These are phyloP conservation scores for Candida maesae DNA, from an alignment of 805 yeast genomes.

Conservation along the genomic window DNA sequence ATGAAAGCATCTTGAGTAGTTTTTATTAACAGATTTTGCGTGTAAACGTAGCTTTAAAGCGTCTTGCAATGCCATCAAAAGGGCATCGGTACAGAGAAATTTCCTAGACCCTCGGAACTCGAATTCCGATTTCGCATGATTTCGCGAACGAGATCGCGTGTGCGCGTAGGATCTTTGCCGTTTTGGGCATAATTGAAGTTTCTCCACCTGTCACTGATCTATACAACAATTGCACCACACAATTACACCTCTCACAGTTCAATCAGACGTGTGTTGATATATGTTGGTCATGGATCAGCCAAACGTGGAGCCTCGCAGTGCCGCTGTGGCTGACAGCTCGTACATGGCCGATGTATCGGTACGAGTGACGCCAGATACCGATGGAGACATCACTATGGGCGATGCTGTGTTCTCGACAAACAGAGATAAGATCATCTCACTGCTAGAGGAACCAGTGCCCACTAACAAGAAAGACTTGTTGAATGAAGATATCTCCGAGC, in stretches of 20 bases:
- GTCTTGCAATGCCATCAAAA: no score
- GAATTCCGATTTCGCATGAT: background rate
- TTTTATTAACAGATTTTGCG: no score
- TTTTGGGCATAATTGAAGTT: background rate
- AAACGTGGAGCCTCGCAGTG: no score
- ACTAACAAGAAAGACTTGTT: no score
- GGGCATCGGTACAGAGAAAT: no score
- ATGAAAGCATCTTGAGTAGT: slow-evolving; percentile 66
- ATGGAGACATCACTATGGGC: background rate
- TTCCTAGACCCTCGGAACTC: slow-evolving; percentile 1
- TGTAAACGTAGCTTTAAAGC: no score
- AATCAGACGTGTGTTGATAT: no score
- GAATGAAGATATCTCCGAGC: background rate
- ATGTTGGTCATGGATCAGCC: no score
- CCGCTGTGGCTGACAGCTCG: background rate
- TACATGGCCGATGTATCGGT: background rate
- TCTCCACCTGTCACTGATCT: background rate
- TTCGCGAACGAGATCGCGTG: background rate
- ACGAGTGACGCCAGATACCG: background rate
- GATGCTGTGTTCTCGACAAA: background rate
- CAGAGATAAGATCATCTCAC: no score
- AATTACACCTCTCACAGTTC: no score
- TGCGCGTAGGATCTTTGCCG: background rate
- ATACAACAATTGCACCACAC: no score
- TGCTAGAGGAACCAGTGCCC: background rate